phyloP scores from a whole-genome alignment of 257 asterid genomes.

The Nicotiana undulata region DNA sequence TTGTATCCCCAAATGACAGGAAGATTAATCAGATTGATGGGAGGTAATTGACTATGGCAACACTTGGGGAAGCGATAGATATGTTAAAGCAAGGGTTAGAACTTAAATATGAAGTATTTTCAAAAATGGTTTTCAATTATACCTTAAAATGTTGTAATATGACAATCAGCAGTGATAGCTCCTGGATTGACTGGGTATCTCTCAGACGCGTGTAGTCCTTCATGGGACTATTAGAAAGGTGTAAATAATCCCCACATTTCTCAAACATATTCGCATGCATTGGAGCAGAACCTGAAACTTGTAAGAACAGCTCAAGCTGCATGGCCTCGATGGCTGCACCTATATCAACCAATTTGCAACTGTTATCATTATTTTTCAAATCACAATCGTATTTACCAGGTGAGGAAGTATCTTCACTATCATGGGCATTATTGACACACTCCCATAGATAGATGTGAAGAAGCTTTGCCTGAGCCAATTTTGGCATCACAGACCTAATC shows the following conservation, averaged over 20 bases:
- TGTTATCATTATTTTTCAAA: constrained; percentile 63
- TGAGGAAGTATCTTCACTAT: constrained; percentile 44
- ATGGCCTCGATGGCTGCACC: constrained; percentile 61
- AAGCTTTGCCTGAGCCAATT: constrained; percentile 74
- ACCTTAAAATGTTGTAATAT: constrained; percentile 70
- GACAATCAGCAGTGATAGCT: constrained; percentile 62
- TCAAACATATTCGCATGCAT: constrained; percentile 51
- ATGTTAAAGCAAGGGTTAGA: not conserved
- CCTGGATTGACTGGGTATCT: constrained; percentile 66
- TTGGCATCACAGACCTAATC: constrained; percentile 65
- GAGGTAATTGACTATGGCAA: too few relatives aligned
- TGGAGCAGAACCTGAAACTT: constrained; percentile 66
- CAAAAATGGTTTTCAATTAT: not conserved
- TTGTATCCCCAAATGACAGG: too few relatives aligned
- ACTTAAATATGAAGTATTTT: not conserved
- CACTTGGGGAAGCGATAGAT: not conserved
- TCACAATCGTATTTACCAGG: constrained; percentile 34
- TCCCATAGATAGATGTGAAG: constrained; percentile 81
- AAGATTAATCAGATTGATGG: too few relatives aligned
- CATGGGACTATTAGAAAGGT: constrained; percentile 55
- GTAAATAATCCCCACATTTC: constrained; percentile 54
- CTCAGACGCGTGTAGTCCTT: constrained; percentile 47
- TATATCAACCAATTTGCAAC: constrained; percentile 51
- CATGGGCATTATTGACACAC: constrained; percentile 41
- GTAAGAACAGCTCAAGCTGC: constrained; percentile 80